These are phyloP conservation scores for Spatholobus suberectus DNA, from an alignment of 306 rosid species.

Conservation along the genomic window DNA sequence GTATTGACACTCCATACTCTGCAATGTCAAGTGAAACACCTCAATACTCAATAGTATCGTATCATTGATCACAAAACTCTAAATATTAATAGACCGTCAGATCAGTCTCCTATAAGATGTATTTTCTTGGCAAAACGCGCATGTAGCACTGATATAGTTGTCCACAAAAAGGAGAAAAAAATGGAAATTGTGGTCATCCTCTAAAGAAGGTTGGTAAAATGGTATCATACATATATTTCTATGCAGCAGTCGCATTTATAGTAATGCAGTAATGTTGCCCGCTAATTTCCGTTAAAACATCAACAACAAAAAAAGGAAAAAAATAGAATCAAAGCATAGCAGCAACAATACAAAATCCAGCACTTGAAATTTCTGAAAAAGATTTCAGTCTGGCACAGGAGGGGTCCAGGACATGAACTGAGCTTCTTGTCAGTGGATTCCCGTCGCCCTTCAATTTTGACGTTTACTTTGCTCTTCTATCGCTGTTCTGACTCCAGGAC, in stretches of 20 bases:
- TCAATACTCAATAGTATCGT: not conserved
- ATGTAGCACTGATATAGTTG: not conserved
- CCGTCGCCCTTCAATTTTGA: not conserved
- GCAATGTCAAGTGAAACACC: not conserved
- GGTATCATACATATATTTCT: not conserved
- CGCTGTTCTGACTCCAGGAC: slow-evolving; percentile 13
- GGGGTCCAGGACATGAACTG: not conserved
- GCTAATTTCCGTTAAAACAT: not conserved
- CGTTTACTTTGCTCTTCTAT: not conserved
- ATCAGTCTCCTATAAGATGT: not conserved
- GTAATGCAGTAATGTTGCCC: not conserved
- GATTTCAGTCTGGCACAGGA: not conserved
- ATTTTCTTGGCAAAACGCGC: not conserved
- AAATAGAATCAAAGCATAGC: not conserved
- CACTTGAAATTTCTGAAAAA: not conserved
- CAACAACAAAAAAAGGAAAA: not conserved
- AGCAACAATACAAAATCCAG: not conserved
- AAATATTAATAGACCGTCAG: too few species aligned
- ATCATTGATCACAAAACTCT: not conserved
- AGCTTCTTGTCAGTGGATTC: not conserved
- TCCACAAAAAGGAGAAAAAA: not conserved
- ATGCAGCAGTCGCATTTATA: not conserved
- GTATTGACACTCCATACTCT: not conserved
- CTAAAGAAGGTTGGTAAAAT: not conserved
- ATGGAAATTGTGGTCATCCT: not conserved